Evolutionary conservation across 208 protist genomes (phyloP).

Genomic region (Leishmania aethiopica): DNA sequence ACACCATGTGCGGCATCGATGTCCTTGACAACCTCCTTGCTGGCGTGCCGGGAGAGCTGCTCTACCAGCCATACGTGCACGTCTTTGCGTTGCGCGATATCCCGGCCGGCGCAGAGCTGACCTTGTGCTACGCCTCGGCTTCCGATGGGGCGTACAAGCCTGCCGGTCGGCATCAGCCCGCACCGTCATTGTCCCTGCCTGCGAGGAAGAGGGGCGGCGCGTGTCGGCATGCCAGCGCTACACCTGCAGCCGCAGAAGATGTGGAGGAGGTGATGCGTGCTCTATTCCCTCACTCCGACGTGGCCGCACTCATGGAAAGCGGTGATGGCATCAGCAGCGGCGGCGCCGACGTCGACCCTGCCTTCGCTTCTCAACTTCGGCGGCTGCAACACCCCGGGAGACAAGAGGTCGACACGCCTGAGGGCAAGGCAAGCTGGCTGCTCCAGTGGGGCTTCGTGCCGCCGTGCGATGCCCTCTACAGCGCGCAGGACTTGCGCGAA

Average conservation of each 20-base stretch:
- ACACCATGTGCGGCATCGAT: conserved; percentile 73
- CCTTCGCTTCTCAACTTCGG: conserved; percentile 7
- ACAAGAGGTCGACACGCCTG: conserved; percentile 47
- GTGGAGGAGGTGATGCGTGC: conserved; percentile 6
- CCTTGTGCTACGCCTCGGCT: conserved; percentile 75
- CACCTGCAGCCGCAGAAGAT: not conserved
- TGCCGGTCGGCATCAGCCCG: conserved; percentile 1
- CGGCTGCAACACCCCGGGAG: conserved; percentile 24
- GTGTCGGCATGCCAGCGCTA: not conserved
- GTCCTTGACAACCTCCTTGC: conserved; percentile 86
- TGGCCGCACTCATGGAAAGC: not conserved
- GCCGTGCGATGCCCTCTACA: conserved; percentile 59
- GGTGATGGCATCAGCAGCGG: not conserved
- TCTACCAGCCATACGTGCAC: conserved; percentile 82
- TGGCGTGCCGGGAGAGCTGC: conserved; percentile 64
- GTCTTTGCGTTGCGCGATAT: conserved; percentile 78
- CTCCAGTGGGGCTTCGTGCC: conserved; percentile 88
- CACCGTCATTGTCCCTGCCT: conserved; percentile 4
- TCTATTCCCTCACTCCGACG: not conserved
- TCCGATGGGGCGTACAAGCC: conserved; percentile 32
- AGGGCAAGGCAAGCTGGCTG: conserved; percentile 67
- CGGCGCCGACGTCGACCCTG: not conserved
- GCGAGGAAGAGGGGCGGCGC: not conserved
- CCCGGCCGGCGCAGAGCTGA: conserved; percentile 66
- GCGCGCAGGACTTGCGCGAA: conserved; percentile 63